Evolutionary conservation across 2,329 filamentous ascomycete genomes (phyloP).

Genomic region (Corniculantispora saksenae): DNA sequence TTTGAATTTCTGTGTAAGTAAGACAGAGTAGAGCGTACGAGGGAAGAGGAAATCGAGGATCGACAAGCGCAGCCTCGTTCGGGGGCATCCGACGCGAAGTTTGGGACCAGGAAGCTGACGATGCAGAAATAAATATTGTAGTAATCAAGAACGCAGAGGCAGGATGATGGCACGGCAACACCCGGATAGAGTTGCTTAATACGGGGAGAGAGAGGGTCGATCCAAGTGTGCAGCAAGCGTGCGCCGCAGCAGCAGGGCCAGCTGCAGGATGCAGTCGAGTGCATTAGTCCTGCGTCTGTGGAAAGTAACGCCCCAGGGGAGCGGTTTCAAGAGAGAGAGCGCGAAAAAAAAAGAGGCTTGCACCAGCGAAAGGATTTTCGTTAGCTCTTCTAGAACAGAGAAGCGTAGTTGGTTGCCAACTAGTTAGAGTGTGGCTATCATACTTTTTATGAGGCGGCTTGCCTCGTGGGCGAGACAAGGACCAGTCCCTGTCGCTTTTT

Average conservation of each 20-base stretch:
- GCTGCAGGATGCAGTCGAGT: slow-evolving; percentile 4
- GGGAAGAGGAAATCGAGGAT: not conserved
- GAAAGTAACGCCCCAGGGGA: not conserved
- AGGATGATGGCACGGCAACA: not conserved
- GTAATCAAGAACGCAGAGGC: too few relatives aligned
- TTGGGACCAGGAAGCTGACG: too few relatives aligned
- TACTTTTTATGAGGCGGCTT: too few relatives aligned
- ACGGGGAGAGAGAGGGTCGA: slow-evolving; percentile 8
- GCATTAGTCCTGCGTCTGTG: not conserved
- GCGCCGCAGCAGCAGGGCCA: not conserved
- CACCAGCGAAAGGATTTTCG: too few relatives aligned
- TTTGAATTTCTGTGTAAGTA: too few relatives aligned
- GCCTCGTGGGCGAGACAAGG: too few relatives aligned
- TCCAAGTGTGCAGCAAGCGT: slow-evolving; percentile 9
- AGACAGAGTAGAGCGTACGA: not conserved
- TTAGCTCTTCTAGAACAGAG: too few relatives aligned
- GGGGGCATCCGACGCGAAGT: not conserved
- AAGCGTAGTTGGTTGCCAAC: too few relatives aligned
- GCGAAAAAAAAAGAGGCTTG: too few relatives aligned
- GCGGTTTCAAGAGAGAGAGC: not conserved
- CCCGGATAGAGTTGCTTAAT: slow-evolving; percentile 12
- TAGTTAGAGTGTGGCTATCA: too few relatives aligned
- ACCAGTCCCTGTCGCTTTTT: too few relatives aligned
- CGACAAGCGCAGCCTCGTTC: not conserved
- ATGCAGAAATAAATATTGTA: too few relatives aligned